Conservation (phyloP, 805 yeast genomes). For the Saccharomycopsis fermentans region DNA sequence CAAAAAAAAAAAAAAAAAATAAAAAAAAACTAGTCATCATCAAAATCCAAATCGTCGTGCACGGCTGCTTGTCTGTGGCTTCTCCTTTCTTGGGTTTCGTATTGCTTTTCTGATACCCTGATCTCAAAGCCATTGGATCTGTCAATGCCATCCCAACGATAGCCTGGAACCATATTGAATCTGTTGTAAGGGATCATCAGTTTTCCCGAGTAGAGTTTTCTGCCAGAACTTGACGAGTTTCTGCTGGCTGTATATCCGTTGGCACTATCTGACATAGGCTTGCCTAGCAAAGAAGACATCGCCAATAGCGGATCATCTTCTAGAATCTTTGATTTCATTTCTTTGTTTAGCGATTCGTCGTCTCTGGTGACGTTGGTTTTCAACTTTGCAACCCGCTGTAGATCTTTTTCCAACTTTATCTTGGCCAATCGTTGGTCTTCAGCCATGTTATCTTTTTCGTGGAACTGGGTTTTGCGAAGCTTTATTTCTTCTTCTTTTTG, state of each 20-base stretch:
- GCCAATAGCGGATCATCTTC: slow-evolving; percentile 17
- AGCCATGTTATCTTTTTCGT: not conserved
- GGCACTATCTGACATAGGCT: slow-evolving; percentile 16
- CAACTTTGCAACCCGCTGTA: slow-evolving; percentile 1
- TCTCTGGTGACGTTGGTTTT: slow-evolving; percentile 8
- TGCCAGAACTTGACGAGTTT: slow-evolving; percentile 29
- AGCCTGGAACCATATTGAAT: slow-evolving; percentile 68
- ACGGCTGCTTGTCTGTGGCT: not conserved
- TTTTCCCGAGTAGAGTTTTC: slow-evolving; percentile 38
- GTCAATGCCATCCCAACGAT: slow-evolving; percentile 87
- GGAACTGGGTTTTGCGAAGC: not conserved
- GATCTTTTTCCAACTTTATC: not conserved
- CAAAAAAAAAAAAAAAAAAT: too few species aligned
- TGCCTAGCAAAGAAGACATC: slow-evolving; percentile 21
- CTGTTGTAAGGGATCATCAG: slow-evolving; percentile 51
- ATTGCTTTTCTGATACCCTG: slow-evolving; percentile 35
- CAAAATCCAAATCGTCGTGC: not conserved
- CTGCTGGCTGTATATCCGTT: not conserved
- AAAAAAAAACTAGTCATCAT: not conserved
- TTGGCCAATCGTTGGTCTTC: slow-evolving; percentile 2
- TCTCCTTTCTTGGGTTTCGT: slow-evolving; percentile 1
- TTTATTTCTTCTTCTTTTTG: not conserved
- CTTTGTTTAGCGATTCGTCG: slow-evolving; percentile 10
- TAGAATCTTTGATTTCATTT: slow-evolving; percentile 2
- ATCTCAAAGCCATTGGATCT: slow-evolving; percentile 82